Base-by-base conservation (phyloP, 345 rosid genomes). In the Mangifera indica region DNA sequence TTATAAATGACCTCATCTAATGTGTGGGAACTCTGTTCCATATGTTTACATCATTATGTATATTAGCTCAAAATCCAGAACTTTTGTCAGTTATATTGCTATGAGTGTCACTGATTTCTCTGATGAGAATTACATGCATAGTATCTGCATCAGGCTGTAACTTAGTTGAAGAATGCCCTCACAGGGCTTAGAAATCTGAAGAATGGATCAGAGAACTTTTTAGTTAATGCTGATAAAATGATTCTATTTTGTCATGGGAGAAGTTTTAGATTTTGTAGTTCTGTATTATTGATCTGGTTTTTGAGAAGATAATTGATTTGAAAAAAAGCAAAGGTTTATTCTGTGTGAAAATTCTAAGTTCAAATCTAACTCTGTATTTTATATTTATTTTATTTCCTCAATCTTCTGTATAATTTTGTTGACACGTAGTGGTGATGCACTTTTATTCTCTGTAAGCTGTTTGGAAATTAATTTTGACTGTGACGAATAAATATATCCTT, bases 401-500 rank as follows among this genome's bases (percentile, higher is more conserved):
- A 2, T 32, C 20, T 67, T 20, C 32, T 11, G 1, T 54, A 67
- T 20, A 29, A 17, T 17, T 66, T 29, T 11, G 10, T 5, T 51
- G 70, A 18, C 45, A 52, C 18, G 44, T 32, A 26, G 37, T 17
- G 5, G 21, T 37, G 12, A 24, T n/a, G 37, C 10, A 7, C 14
- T 25, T 26, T 51, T 32, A 52, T 67, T 29, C 48, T 52, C 29
- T 52, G 15, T 44, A 44, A 44, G 18, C 32, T 2, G 18, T 20
- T 15, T 15, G 57, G 24, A 53, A 34, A 53, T 53, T 17, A 20
- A n/a, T 4, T 17, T 18, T 53, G 21, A 18, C 24, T 11, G 20
- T 54, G 37, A 32, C 58, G 13, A 10, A 9, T 57, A 60, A 58
- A 70, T 45, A 58, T 24, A 10, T 10, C 55, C 66, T 73, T 51